A percentile compares a stretch with the other conserved stretches of the same genome.
These are phyloP conservation scores for Berkeleyomyces rouxiae DNA, from an alignment of 2,329 filamentous ascomycete genomes.

Conservation along the genomic window DNA sequence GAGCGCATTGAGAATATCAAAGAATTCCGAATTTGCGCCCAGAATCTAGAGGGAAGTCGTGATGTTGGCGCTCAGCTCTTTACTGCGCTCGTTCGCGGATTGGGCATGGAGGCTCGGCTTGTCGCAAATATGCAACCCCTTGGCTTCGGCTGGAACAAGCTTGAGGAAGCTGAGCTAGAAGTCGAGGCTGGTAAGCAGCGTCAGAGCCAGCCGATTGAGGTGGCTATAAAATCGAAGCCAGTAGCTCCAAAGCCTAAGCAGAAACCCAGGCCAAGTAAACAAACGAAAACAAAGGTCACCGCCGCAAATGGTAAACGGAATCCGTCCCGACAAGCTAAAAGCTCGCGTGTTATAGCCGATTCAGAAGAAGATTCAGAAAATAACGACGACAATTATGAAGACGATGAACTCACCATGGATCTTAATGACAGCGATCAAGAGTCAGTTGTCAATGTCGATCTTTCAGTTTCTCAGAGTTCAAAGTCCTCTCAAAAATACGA, in stretches of 20 bases:
- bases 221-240: background rate
- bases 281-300: background rate
- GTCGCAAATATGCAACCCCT: constrained; percentile 71
- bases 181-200: constrained; percentile 19
- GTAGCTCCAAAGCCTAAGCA: background rate
- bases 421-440: constrained; percentile 41
- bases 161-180: constrained; percentile 54
- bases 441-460: constrained; percentile 26
- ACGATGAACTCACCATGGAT: constrained; percentile 17
- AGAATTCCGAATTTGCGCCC: constrained; percentile 53
- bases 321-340: background rate
- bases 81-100: constrained; percentile 61
- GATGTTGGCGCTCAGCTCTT: constrained; percentile 85
- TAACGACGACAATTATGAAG: constrained; percentile 13
- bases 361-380: background rate
- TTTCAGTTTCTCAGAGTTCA: constrained; percentile 15
- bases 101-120: constrained; percentile 70
- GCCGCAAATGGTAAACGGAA: constrained; percentile 5
- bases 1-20: constrained; percentile 53
- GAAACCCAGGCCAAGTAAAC: background rate
- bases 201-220: background rate
- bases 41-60: constrained; percentile 59
- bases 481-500: constrained; percentile 41
- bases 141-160: constrained; percentile 81
- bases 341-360: background rate